Evolutionary conservation across 176 grass and related monocot genomes (phyloP), one percentile per base, ranked within the genome.

Genomic region (Eremochloa ophiuroides): DNA sequence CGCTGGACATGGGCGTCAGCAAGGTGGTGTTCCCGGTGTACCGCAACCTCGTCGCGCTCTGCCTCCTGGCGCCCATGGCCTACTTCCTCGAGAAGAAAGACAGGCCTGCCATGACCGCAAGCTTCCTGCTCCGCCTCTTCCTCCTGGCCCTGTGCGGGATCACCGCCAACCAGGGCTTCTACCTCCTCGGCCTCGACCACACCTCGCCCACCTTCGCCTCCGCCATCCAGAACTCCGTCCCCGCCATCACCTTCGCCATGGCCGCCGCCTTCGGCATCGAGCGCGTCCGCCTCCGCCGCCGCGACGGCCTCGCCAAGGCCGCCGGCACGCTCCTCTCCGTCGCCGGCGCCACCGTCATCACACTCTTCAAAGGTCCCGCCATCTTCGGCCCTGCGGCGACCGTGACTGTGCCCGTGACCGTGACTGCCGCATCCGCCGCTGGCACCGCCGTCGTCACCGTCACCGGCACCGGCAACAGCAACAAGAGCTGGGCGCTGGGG

Each of bases 81-180:
- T 98, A 94, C 74, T 94, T 98, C 75, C 88, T 98, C 5, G 95
- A 98, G 73, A 98, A 83, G 90, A 98, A 98, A 81, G 95, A 98
- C 79, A 74, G 95, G 26, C 95, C 34, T 20, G 38, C 78, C 29
- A 65, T 98, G 35, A 93, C 90, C 1, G 78, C 92, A 8, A 81
- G 10, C 70, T 84, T 98, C 77, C 68, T 85, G 16, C 74, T 91
- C 40, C 95, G 94, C 46, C 94, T 98, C 86, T 98, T 98, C 91
- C 82, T 98, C 6, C 95, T 98, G 14, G 95, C 95, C 11, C 86
- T 98, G 8, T 91, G 92, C 29, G 95, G 95, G 91, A 94, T 98
- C 66, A 97, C 95, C 0, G 90, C 95, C 7, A 97, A 97, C 88
- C 95, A 97, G 40, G 92, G 95, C 0, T 97, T 97, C 86, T 97